A percentile compares a stretch with the other conserved stretches of the same genome.
Evolutionary conservation across 495 filamentous ascomycete genomes (phyloP).

Genomic region (Penicillium flavigenum): DNA sequence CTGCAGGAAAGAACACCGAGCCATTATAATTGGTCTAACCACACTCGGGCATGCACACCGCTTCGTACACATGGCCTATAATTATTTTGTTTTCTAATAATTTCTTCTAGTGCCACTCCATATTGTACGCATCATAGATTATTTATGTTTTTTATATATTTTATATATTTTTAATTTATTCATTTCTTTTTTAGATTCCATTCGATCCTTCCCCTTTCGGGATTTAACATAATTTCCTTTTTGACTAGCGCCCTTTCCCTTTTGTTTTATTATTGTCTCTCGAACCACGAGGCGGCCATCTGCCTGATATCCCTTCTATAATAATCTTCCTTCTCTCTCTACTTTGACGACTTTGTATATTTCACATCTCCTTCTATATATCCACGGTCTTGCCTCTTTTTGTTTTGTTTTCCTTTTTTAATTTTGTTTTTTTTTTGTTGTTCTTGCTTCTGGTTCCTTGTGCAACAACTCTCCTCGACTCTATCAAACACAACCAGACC

Average conservation of each 20-base stretch:
- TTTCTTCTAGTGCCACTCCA: not conserved
- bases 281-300: constrained; percentile 6
- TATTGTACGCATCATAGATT: constrained; percentile 6
- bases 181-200: not conserved
- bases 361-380: constrained; percentile 18
- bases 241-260: not conserved
- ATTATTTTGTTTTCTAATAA: not conserved
- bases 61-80: constrained; percentile 12
- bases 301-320: constrained; percentile 10
- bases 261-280: constrained; percentile 12
- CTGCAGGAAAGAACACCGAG: constrained; percentile 2
- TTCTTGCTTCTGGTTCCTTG: not conserved
- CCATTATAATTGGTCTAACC: constrained; percentile 5
- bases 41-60: constrained; percentile 6
- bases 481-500: constrained; percentile 11
- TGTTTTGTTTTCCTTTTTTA: not conserved
- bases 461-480: constrained; percentile 12
- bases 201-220: constrained; percentile 2
- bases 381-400: constrained; percentile 6
- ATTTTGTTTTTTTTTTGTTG: not conserved
- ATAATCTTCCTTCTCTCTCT: constrained; percentile 18
- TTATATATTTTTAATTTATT: not conserved
- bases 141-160: not conserved
- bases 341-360: constrained; percentile 12
- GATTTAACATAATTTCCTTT: not conserved